Conservation (phyloP, 441 rosid genomes). For the Omphalea diandra region DNA sequence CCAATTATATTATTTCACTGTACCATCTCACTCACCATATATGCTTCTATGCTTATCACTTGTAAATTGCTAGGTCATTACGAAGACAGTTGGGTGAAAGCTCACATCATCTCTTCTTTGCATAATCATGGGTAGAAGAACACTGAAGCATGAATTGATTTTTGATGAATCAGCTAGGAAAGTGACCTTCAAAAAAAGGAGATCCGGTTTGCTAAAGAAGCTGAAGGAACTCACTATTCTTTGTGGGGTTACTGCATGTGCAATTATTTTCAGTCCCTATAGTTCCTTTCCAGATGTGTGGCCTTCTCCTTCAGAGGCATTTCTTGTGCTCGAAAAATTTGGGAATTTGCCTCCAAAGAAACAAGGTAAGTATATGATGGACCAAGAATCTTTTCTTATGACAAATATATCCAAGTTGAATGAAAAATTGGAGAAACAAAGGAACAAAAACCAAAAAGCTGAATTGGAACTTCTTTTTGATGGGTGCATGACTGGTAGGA, state of each 20-base stretch:
- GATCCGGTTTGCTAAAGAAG: slow-evolving; percentile 58
- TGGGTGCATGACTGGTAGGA: slow-evolving; percentile 3
- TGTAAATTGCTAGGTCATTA: neutral
- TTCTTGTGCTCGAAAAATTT: slow-evolving; percentile 22
- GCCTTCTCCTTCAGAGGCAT: slow-evolving; percentile 39
- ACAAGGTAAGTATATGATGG: slow-evolving; percentile 36
- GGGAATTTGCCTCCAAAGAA: slow-evolving; percentile 26
- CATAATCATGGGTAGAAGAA: slow-evolving; percentile 43
- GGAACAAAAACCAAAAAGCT: slow-evolving; percentile 18
- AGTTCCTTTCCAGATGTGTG: slow-evolving; percentile 45
- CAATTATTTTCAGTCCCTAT: slow-evolving; percentile 44
- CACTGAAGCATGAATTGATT: slow-evolving; percentile 45
- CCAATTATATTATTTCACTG: neutral
- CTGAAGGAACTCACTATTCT: slow-evolving; percentile 55
- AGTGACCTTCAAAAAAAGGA: slow-evolving; percentile 54
- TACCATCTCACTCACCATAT: neutral
- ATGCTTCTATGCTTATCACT: neutral
- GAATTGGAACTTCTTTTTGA: slow-evolving; percentile 21
- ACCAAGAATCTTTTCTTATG: slow-evolving; percentile 33
- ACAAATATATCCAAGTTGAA: slow-evolving; percentile 17
- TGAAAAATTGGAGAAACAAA: slow-evolving; percentile 19
- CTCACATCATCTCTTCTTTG: neutral
- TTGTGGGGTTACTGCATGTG: slow-evolving; percentile 58
- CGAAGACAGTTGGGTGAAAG: too few species aligned
- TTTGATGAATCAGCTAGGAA: slow-evolving; percentile 43